phyloP scores from a whole-genome alignment of 257 asterid species.

The Primulina tabacum region DNA sequence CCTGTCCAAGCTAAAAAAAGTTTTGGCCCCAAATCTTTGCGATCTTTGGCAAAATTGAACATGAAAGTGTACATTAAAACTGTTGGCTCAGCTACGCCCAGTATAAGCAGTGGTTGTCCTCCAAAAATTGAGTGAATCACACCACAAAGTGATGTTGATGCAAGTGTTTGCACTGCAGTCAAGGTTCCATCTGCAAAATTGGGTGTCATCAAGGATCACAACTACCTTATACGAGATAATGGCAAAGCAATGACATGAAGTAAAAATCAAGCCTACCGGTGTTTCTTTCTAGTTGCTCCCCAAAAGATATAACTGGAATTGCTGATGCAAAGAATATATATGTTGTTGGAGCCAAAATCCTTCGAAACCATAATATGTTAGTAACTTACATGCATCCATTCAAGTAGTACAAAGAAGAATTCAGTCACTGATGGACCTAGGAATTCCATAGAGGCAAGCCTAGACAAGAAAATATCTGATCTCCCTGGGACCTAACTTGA shows the following conservation, averaged over 20 bases:
- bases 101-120: conserved; percentile 91
- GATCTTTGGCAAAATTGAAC: conserved; percentile 82
- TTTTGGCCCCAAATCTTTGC: conserved; percentile 71
- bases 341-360: conserved; percentile 96
- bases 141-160: conserved; percentile 92
- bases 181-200: conserved; percentile 67
- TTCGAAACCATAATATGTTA: conserved; percentile 27
- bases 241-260: conserved; percentile 18
- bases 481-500: not conserved
- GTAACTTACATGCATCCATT: conserved; percentile 9
- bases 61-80: conserved; percentile 96
- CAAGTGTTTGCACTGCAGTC: conserved; percentile 96
- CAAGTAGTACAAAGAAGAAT: conserved; percentile 6
- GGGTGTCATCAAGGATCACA: conserved; percentile 4
- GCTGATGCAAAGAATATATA: conserved; percentile 98
- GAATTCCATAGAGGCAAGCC: not conserved
- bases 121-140: conserved; percentile 84
- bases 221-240: not conserved
- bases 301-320: conserved; percentile 92
- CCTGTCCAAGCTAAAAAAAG: conserved; percentile 91
- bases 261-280: conserved; percentile 43
- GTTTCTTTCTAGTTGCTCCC: conserved; percentile 88
- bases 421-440: not conserved
- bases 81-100: conserved; percentile 98
- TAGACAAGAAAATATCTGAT: not conserved